Base-by-base conservation (phyloP, 352 stramenopile species). In the Elongisporangium anandrum region DNA sequence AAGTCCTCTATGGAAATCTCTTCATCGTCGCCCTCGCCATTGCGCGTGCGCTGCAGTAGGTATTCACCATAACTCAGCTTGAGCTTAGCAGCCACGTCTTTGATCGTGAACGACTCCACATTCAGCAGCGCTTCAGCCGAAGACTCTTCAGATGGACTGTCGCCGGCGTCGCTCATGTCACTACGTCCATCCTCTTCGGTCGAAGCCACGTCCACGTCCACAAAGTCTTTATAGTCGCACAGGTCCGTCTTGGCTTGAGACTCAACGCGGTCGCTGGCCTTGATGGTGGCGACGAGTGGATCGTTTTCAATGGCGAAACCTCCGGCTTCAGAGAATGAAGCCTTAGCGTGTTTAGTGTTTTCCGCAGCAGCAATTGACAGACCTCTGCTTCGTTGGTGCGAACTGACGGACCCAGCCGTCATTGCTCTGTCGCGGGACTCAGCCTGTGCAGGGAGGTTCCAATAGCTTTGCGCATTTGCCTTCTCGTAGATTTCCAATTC, bases 401-500 rank as follows among this genome's bases (percentile, higher is more conserved):
- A 45, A 17, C 34, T 45, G 34, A 45, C 34, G 12, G 34, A 45
- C 17, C 34, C 34, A 45, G 10, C 10, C 9, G 34, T 45, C 34
- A 45, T 45, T 1, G 34, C 34, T 45, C 34, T 45, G 34, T 45
- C 34, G 9, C 34, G 34, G 34, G 34, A 45, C 7, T 45, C 34
- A 2, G 34, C 4, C 34, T 45, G 34, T 12, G 13, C 17, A 12
- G 34, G 34, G 0, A 45, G 34, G 34, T 45, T 45, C 34, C 34
- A 45, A 45, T 45, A 45, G 34, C 34, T 45, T 4, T 45, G 34
- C 4, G 34, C 34, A 45, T 45, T n/a, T 12, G 59, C 56, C 47
- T 61, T 77, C 45, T 91, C 68, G 50, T 85, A 89, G 21, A 92
- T 85, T 50, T 90, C 76, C 13, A 92, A 70, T 50, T 92, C 77